Evolutionary conservation across 495 filamentous ascomycete genomes (phyloP), one percentile per base, ranked within the genome.

Genomic region (Endocarpon pusillum): DNA sequence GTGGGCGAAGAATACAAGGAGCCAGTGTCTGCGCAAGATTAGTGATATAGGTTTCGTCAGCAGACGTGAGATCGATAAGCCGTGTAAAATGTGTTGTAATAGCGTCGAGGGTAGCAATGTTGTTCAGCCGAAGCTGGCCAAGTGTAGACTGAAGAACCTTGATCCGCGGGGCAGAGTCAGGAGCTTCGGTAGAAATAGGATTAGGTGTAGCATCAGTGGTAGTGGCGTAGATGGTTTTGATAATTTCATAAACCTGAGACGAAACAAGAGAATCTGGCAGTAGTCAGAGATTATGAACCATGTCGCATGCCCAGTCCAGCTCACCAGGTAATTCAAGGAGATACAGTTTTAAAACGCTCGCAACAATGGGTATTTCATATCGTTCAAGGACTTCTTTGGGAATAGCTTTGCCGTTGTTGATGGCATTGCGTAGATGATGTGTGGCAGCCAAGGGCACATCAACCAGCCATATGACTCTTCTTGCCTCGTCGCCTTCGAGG

Each of bases 81-180:
- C 91, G 81, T 10, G 89, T 93, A 53, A 96, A 94, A 57, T 99
- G 89, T 36, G 92, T 96, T 64, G 85, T 91, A 51, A 94, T 76
- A 30, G 91, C 89, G 57, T 99, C 89, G 47, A 99, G 78, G 20
- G 89, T 94, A 37, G 89, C 89, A 52, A 99, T 96, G 50, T 99
- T 99, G 41, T 89, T 84, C 24, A 99, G 75, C 24, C 87, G 81
- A 27, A 99, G 69, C 51, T 94, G 86, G 28, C 83, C 85, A 42
- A 96, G 75, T 0, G 89, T 94, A 42, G 86, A 92, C 55, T 96
- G 91, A 19, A 99, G 69, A 43, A 96, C 82, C 36, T 87, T 80
- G 39, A 96, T 69, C 28, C 89, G 83, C 26, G 76, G 70, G 3
- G 59, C 53, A 33, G 79, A 75, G 14, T 64, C 66, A 7, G 58